Evolutionary conservation across 2,329 filamentous ascomycete species (phyloP), one percentile per base, ranked within the genome.

Genomic region (Sordariomycetes sp.): DNA sequence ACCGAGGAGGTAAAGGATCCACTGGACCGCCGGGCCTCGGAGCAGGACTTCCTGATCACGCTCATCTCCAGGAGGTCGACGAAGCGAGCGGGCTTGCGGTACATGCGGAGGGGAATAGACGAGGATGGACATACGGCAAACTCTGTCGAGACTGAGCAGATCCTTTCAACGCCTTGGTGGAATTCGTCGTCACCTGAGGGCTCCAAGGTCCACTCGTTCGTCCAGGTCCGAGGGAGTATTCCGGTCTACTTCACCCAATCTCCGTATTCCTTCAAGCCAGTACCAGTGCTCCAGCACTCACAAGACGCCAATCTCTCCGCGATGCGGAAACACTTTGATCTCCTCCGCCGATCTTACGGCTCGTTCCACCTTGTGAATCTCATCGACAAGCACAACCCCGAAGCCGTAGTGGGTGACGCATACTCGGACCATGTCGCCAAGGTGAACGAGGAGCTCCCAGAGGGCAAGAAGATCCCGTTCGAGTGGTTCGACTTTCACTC

Each of bases 401-500:
- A 99, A 70, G 77, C 82, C 13, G 81, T 85, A 20, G 84, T 97
- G 54, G 94, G 91, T 3, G 79, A 86, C 56, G 78, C 85, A 39
- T 99, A 90, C 66, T 81, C 95, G 65, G 77, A 80, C 54, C 83
- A 84, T 59, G 78, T 88, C 1, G 73, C 81, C 54, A 70, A 74
- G 25, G 74, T 92, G 56, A 95, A 94, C 61, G 76, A 85, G 8
- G 75, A 80, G 50, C 74, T 76, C 4, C 67, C 76, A 22, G 75
- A 81, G 24, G 67, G 62, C 17, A 54, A 69, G 1, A 68, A 74
- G 10, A 71, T 94, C 13, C 78, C 76, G 0, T 95, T 95, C 65
- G 89, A 96, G 66, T 99, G 94, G 94, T 99, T 97, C 64, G 94
- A 99, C 66, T 99, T 99, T 65, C 94, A 97, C 68, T 79, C 84